A percentile compares a stretch with the other conserved stretches of the same genome.
Conservation (phyloP, 352 stramenopile species). For the Pseudoperonospora humuli region DNA sequence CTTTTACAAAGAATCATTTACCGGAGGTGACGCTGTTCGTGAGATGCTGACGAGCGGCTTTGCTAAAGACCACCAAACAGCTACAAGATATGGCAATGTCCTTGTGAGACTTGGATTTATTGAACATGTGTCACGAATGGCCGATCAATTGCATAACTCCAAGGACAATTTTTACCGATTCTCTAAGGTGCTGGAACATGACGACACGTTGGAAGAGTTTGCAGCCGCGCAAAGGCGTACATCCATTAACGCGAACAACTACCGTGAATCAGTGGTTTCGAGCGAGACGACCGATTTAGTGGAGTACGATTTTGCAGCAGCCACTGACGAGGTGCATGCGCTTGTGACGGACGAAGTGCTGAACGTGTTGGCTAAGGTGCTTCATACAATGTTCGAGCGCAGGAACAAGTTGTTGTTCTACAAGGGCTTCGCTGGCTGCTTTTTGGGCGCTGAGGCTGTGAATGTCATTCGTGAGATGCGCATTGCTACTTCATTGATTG, state of each 20-base stretch:
- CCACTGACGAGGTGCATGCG: slow-evolving; percentile 72
- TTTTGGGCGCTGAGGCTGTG: slow-evolving; percentile 77
- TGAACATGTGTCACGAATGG: slow-evolving; percentile 69
- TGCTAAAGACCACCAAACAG: slow-evolving; percentile 61
- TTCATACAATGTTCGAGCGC: slow-evolving; percentile 78
- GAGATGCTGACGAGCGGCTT: slow-evolving; percentile 73
- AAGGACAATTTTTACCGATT: slow-evolving; percentile 86
- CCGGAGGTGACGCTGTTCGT: slow-evolving; percentile 61
- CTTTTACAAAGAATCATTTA: slow-evolving; percentile 84
- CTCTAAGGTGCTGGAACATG: slow-evolving; percentile 57
- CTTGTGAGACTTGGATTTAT: slow-evolving; percentile 77
- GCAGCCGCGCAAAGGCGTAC: slow-evolving; percentile 23
- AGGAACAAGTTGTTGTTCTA: slow-evolving; percentile 87
- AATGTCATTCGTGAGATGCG: slow-evolving; percentile 75
- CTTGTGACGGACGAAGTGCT: slow-evolving; percentile 77
- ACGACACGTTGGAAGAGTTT: slow-evolving; percentile 28
- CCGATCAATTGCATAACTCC: slow-evolving; percentile 74
- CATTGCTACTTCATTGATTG: slow-evolving; percentile 58
- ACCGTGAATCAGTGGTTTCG: slow-evolving; percentile 66
- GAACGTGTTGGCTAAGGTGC: slow-evolving; percentile 48
- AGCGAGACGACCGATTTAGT: slow-evolving; percentile 44
- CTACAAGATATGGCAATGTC: slow-evolving; percentile 66
- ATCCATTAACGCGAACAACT: slow-evolving; percentile 60
- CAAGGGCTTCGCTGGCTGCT: slow-evolving; percentile 78
- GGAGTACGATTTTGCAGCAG: slow-evolving; percentile 69